Evolutionary conservation across 2,329 filamentous ascomycete species (phyloP), one percentile per base, ranked within the genome.

Genomic region (Cladosporium sp.): DNA sequence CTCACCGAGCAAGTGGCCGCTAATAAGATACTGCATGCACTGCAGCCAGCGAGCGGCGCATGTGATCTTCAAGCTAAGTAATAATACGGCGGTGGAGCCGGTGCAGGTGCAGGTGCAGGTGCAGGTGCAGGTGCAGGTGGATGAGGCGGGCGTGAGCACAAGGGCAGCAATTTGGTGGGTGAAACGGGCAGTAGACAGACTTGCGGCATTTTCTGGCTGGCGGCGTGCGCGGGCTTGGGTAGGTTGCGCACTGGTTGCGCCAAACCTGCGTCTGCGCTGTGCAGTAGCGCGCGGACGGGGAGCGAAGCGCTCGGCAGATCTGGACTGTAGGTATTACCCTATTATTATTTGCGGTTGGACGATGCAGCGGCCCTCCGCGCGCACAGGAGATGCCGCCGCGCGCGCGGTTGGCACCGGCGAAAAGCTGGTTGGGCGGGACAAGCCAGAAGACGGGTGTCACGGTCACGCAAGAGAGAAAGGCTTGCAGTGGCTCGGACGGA

Each of bases 241-340:
- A 4, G 43, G 19, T n/a, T 9, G 18, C 13, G 11, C 34, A 31
- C 22, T 38, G 46, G 38, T 34, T 49, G 46, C 38, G 35, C 16
- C 14, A 40, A 50, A 50, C 48, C 48, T 50, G 48, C 48, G 34
- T 43, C 40, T 50, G 48, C 48, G 14, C 40, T 16, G 40, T 43
- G 48, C 48, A 43, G 48, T 50, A 50, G 48, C 48, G 48, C 9
- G 9, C 34, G 10, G 33, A 13, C 13, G 35, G 9, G 9, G 35
- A 14, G 35, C 35, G 35, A 38, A 38, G 35, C 35, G 48, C 38
- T 19, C 48, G 38, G 46, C 48, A 50, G 48, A 50, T 50, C 40
- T 16, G 16, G 11, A 16, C 22, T 28, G 22, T 28, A 28, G 41
- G 13, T 43, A 31, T 43, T 9, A 19, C 22, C 16, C 16, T 50